These are phyloP conservation scores for Prunus dulcis DNA, from an alignment of 306 rosid species.

Conservation along the genomic window DNA sequence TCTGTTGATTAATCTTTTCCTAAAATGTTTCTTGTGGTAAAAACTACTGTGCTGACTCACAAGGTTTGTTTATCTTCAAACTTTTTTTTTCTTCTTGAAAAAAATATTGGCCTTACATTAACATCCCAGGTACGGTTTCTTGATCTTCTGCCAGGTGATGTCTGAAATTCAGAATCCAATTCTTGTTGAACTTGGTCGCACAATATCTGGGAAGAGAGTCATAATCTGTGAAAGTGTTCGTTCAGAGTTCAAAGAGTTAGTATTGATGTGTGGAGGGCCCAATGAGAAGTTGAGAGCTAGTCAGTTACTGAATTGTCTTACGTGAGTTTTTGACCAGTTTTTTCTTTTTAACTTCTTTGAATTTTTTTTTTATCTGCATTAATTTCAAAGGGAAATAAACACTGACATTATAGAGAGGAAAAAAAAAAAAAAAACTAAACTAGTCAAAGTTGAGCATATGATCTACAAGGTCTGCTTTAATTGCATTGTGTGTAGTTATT, in stretches of 20 bases:
- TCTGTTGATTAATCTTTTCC: background rate
- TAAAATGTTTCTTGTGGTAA: background rate
- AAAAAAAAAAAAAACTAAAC: background rate
- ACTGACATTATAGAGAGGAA: background rate
- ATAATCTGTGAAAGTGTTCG: slow-evolving; percentile 74
- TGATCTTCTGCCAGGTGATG: slow-evolving; percentile 50
- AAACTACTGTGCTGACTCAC: background rate
- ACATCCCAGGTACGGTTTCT: slow-evolving; percentile 14
- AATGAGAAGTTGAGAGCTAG: slow-evolving; percentile 75
- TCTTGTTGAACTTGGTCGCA: slow-evolving; percentile 46
- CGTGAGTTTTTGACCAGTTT: slow-evolving; percentile 43
- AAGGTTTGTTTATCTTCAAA: background rate
- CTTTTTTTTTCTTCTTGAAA: background rate
- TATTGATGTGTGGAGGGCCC: slow-evolving; percentile 84
- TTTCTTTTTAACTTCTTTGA: slow-evolving; percentile 11
- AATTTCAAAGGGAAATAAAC: background rate
- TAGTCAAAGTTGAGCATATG: background rate
- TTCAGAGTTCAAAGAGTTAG: slow-evolving; percentile 73
- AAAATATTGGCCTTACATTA: background rate
- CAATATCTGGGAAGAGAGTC: slow-evolving; percentile 61
- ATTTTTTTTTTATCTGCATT: slow-evolving; percentile 12
- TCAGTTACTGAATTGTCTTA: slow-evolving; percentile 55
- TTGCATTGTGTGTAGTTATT: background rate
- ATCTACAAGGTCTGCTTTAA: background rate
- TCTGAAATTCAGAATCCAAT: slow-evolving; percentile 81